Conservation (phyloP, 2,329 filamentous ascomycete genomes). For the Trichoderma citrinoviride region DNA sequence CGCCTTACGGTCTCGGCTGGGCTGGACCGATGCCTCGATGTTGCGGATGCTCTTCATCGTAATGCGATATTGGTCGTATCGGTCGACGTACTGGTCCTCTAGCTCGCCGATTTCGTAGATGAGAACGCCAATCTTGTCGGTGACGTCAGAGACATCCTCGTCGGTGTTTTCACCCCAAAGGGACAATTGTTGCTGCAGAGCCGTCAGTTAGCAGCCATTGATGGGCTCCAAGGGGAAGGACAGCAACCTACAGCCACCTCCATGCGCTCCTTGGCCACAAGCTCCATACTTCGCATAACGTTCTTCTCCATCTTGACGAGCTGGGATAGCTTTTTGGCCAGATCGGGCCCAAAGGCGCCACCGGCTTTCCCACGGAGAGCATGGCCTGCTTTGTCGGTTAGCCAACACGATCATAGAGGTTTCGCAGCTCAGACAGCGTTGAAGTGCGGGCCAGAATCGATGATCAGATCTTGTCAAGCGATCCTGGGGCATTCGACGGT, state of each 20-base stretch:
- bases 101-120: slow-evolving; percentile 98
- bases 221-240: neutral
- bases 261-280: slow-evolving; percentile 94
- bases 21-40: slow-evolving; percentile 97
- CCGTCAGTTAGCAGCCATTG: neutral
- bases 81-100: slow-evolving; percentile 96
- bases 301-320: slow-evolving; percentile 99
- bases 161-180: slow-evolving; percentile 95
- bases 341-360: slow-evolving; percentile 77
- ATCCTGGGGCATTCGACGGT: neutral
- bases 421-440: neutral
- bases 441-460: neutral
- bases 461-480: neutral
- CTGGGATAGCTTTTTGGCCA: slow-evolving; percentile 96
- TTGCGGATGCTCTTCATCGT: slow-evolving; percentile 99
- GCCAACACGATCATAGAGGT: neutral
- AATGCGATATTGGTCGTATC: slow-evolving; percentile 98
- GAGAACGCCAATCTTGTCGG: slow-evolving; percentile 95
- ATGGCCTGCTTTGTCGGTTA: slow-evolving; percentile 47
- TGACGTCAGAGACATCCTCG: slow-evolving; percentile 97
- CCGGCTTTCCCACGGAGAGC: slow-evolving; percentile 70
- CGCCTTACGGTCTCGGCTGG: slow-evolving; percentile 85
- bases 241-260: slow-evolving; percentile 80
- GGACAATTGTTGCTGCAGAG: slow-evolving; percentile 86
- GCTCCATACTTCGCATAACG: slow-evolving; percentile 96